Evolutionary conservation across 2,329 filamentous ascomycete genomes (phyloP).

Genomic region (Rachicladosporium sp.): DNA sequence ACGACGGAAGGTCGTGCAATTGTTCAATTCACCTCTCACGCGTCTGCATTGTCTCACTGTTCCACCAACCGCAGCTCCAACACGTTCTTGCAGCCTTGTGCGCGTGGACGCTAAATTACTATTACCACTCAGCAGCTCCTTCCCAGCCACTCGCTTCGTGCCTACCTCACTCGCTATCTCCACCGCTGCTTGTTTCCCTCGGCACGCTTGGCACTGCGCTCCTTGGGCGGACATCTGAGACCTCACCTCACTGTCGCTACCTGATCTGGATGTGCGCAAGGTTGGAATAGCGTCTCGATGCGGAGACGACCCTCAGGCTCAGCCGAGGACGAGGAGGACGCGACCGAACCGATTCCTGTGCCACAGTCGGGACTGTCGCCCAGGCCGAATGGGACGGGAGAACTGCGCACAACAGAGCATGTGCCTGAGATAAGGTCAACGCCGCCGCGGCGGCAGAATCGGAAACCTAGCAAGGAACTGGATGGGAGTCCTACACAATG

Average conservation of each 20-base stretch:
- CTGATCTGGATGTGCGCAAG: constrained; percentile 9
- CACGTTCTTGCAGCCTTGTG: no score
- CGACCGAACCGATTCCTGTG: constrained; percentile 10
- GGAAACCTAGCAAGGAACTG: constrained; percentile 10
- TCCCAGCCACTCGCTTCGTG: no score
- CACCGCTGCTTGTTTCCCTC: no score
- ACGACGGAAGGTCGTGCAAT: no score
- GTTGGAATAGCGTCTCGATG: constrained; percentile 21
- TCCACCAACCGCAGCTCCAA: no score
- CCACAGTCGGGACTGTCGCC: constrained; percentile 6
- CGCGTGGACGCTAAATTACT: no score
- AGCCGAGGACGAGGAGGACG: constrained; percentile 28
- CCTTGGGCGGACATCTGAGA: no score
- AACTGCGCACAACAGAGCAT: constrained; percentile 6
- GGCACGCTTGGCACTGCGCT: no score
- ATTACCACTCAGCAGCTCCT: no score
- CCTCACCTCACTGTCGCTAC: constrained; percentile 7
- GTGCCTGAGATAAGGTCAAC: constrained; percentile 2
- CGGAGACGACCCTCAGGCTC: constrained; percentile 29
- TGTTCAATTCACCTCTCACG: no score
- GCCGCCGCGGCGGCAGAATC: constrained; percentile 8
- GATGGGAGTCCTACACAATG: constrained; percentile 1
- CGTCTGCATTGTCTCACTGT: no score
- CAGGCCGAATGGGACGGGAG: constrained; percentile 6
- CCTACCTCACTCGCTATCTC: no score